Evolutionary conservation across 2,329 filamentous ascomycete genomes (phyloP).

Genomic region (Tolypocladium guangdongense): DNA sequence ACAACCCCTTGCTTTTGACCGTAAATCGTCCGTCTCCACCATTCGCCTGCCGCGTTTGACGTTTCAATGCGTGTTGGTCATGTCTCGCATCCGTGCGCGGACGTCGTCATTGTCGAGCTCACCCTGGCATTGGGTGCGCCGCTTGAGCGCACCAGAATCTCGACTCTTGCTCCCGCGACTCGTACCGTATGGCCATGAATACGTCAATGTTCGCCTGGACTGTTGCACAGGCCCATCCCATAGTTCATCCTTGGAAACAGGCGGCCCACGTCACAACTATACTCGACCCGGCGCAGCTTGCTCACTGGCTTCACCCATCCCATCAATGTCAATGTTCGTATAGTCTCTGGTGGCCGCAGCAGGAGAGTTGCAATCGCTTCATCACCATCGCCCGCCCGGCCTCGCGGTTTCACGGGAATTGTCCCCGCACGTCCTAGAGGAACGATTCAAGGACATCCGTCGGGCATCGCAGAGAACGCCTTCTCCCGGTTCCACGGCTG

Average conservation of each 20-base stretch:
- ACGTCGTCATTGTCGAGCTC: background rate
- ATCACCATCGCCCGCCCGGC: background rate
- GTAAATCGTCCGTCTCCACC: background rate
- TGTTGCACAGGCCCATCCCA: background rate
- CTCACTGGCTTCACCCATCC: background rate
- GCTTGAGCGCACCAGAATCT: background rate
- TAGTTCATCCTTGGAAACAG: background rate
- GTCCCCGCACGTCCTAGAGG: background rate
- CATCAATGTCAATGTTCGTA: background rate
- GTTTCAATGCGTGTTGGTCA: background rate
- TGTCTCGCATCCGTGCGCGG: background rate
- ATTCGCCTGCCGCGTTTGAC: background rate
- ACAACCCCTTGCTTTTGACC: background rate
- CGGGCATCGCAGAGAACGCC: background rate
- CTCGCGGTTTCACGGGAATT: background rate
- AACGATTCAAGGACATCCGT: background rate
- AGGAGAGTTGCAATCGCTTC: background rate
- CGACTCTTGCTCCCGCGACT: background rate
- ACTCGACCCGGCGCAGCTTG: background rate
- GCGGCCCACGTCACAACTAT: background rate
- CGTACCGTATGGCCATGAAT: background rate
- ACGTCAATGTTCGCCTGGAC: background rate
- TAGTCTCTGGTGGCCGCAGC: background rate
- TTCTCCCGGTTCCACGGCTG: background rate
- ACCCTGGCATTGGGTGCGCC: background rate